phyloP scores from a whole-genome alignment of 176 grass and related monocot species.

The Puccinellia tenuiflora region DNA sequence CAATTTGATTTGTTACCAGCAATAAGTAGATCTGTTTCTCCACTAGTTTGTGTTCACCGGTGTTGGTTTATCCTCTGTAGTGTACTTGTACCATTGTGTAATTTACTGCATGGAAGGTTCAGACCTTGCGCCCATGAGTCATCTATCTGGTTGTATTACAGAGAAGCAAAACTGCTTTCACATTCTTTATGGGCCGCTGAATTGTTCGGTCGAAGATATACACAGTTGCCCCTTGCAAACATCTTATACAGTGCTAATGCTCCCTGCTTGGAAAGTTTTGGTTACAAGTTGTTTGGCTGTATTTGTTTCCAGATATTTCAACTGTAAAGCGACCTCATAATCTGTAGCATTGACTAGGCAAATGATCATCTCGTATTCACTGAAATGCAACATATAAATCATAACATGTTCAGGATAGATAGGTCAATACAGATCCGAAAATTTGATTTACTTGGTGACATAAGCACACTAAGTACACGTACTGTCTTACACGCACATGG shows the following conservation, averaged over 20 bases:
- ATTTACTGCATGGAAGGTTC: constrained; percentile 16
- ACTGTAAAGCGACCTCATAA: background rate
- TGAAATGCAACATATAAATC: background rate
- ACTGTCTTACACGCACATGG: too few species aligned
- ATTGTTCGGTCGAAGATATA: background rate
- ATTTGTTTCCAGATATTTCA: background rate
- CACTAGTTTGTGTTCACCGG: background rate
- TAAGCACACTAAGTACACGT: too few species aligned
- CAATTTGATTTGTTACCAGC: constrained; percentile 40
- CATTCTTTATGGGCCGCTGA: constrained; percentile 21
- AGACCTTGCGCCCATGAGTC: background rate
- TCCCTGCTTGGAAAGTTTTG: background rate
- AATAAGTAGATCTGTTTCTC: constrained; percentile 38
- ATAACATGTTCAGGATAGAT: background rate
- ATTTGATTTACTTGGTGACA: background rate
- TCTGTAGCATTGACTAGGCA: background rate
- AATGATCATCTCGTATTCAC: background rate
- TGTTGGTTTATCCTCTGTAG: background rate
- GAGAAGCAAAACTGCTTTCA: constrained; percentile 6
- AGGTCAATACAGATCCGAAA: background rate
- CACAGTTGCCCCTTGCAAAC: background rate
- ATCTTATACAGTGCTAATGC: background rate
- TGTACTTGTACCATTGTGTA: constrained; percentile 38
- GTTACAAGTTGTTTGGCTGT: background rate
- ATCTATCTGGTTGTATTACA: constrained; percentile 6